Base-by-base conservation (phyloP, 2,329 filamentous ascomycete genomes). In the Graphilbum sp. region DNA sequence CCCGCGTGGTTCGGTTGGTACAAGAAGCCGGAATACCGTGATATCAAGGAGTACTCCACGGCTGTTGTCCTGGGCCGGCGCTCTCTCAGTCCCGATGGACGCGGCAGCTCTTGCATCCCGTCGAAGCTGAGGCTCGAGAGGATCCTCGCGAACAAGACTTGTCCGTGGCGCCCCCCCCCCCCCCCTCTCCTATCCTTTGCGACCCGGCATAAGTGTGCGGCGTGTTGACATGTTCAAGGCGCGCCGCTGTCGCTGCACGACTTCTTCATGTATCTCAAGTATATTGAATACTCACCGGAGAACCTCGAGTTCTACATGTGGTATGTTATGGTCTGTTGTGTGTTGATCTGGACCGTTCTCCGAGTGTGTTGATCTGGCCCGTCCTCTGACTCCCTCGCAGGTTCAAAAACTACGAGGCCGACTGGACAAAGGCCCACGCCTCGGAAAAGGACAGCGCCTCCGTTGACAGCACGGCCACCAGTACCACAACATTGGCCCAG, bases 261-360 rank as follows among this genome's bases (percentile, higher is more conserved):
- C 49, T 66, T 66, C 36, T 65, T 64, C 49, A 63, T 66, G 60
- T 66, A 65, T 41, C 52, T 66, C 35, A 64, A 64, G 48, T 58
- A 66, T 45, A 63, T 66, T 35, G 63, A 66, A 47, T 60, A 55
- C 49, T 65, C 62, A 2, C 52, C 60, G 0, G 63, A 66, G 50
- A 66, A 66, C 44, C 55, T 66, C 9, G 63, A 66, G 48, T 66
- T 66, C 41, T 66, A 62, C 44, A 53, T 66, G 30, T 66, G 63
- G 63, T 66, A 49, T 5, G 32, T 19, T 11, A n/a, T n/a, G n/a
- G 2, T 8, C 13, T 18, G 4, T 3, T 23, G 12, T 24, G 33
- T 2, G 25, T 36, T 9, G 2, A 16, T 27, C 12, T 12, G 30
- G 5, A n/a, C 33, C 12, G 12, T 21, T 5, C 12, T 17, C 16